A percentile compares a stretch with the other conserved stretches of the same genome.
phyloP scores from a whole-genome alignment of 176 grass and related monocot genomes.

The Bromus sterilis region DNA sequence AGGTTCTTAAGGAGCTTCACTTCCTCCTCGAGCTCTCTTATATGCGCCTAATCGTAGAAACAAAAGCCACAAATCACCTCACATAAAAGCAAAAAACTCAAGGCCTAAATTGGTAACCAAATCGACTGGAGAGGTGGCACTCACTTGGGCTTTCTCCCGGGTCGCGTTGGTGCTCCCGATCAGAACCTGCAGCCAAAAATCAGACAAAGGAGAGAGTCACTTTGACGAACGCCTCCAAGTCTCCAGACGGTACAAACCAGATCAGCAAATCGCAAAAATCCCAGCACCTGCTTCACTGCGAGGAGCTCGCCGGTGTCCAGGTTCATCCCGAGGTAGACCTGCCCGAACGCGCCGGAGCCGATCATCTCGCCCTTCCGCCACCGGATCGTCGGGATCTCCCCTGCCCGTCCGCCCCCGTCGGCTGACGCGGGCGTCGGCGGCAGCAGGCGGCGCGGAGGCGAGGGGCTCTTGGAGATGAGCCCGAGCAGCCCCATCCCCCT shows the following conservation, averaged over 20 bases:
- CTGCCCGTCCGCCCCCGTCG: neutral
- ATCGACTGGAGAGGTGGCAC: neutral
- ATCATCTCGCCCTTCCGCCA: slow-evolving; percentile 94
- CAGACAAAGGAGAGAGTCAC: neutral
- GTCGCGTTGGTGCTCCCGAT: slow-evolving; percentile 77
- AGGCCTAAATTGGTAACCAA: neutral
- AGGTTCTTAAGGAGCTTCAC: slow-evolving; percentile 95
- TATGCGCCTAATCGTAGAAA: slow-evolving; percentile 59
- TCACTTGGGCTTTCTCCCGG: slow-evolving; percentile 90
- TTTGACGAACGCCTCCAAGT: neutral
- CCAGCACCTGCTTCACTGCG: slow-evolving; percentile 77
- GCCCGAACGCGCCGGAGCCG: slow-evolving; percentile 79
- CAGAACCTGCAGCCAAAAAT: slow-evolving; percentile 53
- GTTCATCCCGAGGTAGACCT: slow-evolving; percentile 99
- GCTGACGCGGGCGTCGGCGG: slow-evolving; percentile 11
- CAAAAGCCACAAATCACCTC: neutral
- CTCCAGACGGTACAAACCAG: neutral
- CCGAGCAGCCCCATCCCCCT: slow-evolving; percentile 66
- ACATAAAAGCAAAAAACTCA: neutral
- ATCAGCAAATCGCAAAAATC: neutral
- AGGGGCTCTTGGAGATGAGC: slow-evolving; percentile 63
- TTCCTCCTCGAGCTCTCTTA: slow-evolving; percentile 95
- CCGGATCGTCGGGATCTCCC: slow-evolving; percentile 56
- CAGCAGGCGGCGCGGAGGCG: slow-evolving; percentile 44
- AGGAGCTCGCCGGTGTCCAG: slow-evolving; percentile 96